A percentile compares a stretch with the other conserved stretches of the same genome.
phyloP scores from a whole-genome alignment of 768 basidiomycete genomes.

The Leccinum olivaceopallidum region DNA sequence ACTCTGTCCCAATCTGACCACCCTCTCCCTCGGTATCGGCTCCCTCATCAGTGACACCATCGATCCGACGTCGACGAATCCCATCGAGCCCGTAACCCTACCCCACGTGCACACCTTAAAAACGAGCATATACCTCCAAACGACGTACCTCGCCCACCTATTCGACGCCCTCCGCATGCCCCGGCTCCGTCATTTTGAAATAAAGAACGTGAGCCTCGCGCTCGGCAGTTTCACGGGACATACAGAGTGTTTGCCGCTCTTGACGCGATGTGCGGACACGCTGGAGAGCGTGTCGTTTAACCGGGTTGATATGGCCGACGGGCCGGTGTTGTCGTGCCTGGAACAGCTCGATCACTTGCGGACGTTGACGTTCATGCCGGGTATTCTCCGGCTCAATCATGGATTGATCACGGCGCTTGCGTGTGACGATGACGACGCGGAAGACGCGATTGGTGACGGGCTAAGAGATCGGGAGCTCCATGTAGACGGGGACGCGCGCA shows the following conservation, averaged over 20 bases:
- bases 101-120: conserved; percentile 30
- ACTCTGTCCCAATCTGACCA: conserved; percentile 27
- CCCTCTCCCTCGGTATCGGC: conserved; percentile 31
- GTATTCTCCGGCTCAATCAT: conserved; percentile 34
- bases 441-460: background rate
- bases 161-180: conserved; percentile 31
- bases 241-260: conserved; percentile 29
- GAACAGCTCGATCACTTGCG: conserved; percentile 19
- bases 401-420: conserved; percentile 29
- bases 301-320: conserved; percentile 27
- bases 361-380: conserved; percentile 24
- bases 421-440: background rate
- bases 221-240: conserved; percentile 29
- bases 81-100: conserved; percentile 26
- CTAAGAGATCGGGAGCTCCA: background rate
- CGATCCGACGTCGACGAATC: conserved; percentile 9
- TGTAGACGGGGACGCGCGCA: background rate
- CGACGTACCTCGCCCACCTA: conserved; percentile 23
- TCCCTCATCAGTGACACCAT: conserved; percentile 13
- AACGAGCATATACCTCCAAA: conserved; percentile 28
- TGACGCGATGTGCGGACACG: conserved; percentile 27
- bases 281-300: conserved; percentile 28
- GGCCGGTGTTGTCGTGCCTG: conserved; percentile 22
- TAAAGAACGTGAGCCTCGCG: conserved; percentile 31
- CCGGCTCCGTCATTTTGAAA: conserved; percentile 24